Evolutionary conservation across 1,139 yeast genomes (phyloP), one percentile per base, ranked within the genome.

Genomic region (Suhomyces atakaporum): DNA sequence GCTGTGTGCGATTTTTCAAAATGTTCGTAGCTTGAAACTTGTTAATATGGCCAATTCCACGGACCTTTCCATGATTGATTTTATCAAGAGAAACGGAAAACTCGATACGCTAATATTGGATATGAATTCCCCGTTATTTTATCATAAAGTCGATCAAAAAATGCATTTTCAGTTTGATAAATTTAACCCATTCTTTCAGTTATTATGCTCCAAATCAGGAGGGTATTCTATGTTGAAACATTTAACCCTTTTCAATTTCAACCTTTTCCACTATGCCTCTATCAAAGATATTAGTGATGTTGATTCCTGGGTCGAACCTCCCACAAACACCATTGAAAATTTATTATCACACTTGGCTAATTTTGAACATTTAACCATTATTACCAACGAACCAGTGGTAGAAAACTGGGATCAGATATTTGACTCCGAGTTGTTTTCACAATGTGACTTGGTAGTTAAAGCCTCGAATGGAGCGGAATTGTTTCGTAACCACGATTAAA

Each of bases 61-160:
- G 20, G 82, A 77, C 45, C 58, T 79, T 29, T 66, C 81, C 2
- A 48, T 76, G 23, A 73, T 76, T 30, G 79, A 75, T 49, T 72
- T 66, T 40, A 45, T 56, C 34, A 54, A 53, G 37, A 47, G 38
- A 15, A 55, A 53, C 35, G 47, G 49, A 19, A 41, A 39, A 24
- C 64, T 79, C 35, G 24, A 46, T 2, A 50, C 59, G 4, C 48
- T 79, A 26, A 54, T 65, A 3, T 53, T 79, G 15, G 84, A 79
- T 46, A 51, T 79, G 32, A 62, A 63, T 36, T 77, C 83, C 13
- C 58, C 57, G 20, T 65, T 78, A 7, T 79, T 79, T 43, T 71
- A 75, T 36, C 41, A 35, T 18, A 43, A 37, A 26, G 29, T 38
- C 2, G 27, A 35, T 5, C 38, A 37, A 3, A 43, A 44, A 7